Base-by-base conservation (phyloP, 2,329 filamentous ascomycete species). In the Alternaria arborescens region DNA sequence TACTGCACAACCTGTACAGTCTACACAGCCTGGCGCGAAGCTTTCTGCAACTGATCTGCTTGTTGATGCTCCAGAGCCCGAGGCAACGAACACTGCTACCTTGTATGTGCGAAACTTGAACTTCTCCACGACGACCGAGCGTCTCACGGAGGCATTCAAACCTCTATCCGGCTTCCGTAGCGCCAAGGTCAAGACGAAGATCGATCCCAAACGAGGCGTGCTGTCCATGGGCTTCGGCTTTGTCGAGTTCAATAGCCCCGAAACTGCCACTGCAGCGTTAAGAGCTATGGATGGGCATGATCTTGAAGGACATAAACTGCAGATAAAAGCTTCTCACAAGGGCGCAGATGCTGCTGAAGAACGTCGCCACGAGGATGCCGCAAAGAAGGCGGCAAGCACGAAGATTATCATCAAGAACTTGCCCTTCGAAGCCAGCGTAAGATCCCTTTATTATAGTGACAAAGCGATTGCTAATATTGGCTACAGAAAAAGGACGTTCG, bases 371-470 rank as follows among this genome's bases (percentile, higher is more conserved):
- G 90, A 94, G 68, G 93, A 98, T 74, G 88, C 87, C 66, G 89
- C 90, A 52, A 96, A 93, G 84, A 96, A 94, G 79, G 82, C 87
- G 52, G 89, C 91, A 24, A 87, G 88, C 68, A 97, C 94, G 48
- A 98, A 98, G 85, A 91, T 99, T 75, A 90, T 98, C 80, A 91
- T 99, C 83, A 99, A 98, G 85, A 99, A 99, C 83, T 82, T 99
- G 79, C 94, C 95, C 20, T 99, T 99, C 82, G 93, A 98, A 82
- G 91, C 92, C 58, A 74, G 71, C 59, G 73, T 75, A 69, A 66
- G 72, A 66, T 16, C 51, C 46, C 43, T 58, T 60, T 51, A 48
- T 62, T 24, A 54, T 41, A 20, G 47, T 54, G 26, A 38, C 40
- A 34, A 41, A 56, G 41, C 61, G 48, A 38, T 38, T 68, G 58